These are phyloP conservation scores for Manihot esculenta DNA, from an alignment of 441 rosid species.

Conservation along the genomic window DNA sequence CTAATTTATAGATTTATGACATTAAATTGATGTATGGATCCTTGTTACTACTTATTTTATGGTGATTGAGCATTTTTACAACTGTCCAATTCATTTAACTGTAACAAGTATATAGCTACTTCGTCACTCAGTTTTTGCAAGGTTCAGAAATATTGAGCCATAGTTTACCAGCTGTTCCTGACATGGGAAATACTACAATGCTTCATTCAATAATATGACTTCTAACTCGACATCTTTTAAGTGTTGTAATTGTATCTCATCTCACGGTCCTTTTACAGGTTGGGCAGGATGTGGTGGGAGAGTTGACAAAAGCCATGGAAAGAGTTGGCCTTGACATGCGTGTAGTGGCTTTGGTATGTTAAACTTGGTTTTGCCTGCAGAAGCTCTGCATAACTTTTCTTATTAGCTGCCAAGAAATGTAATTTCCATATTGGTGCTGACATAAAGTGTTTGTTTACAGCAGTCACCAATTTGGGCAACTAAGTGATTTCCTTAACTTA, in stretches of 20 bases:
- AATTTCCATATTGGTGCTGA: slow-evolving; percentile 1
- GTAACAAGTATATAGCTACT: not conserved
- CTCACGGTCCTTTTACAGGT: slow-evolving; percentile 46
- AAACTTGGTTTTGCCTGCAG: slow-evolving; percentile 3
- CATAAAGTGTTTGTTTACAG: slow-evolving; percentile 1
- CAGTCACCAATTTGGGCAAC: not conserved
- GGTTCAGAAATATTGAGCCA: not conserved
- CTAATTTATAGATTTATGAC: not conserved
- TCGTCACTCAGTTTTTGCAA: not conserved
- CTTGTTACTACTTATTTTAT: too few relatives aligned
- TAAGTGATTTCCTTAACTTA: slow-evolving; percentile 14
- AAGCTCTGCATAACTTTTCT: slow-evolving; percentile 3
- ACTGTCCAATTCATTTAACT: too few relatives aligned
- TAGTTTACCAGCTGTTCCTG: not conserved
- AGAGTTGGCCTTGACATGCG: slow-evolving; percentile 89
- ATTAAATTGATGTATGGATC: not conserved
- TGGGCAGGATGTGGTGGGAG: slow-evolving; percentile 88
- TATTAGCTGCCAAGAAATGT: slow-evolving; percentile 7
- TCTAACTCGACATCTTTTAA: slow-evolving; percentile 1
- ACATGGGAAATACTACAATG: slow-evolving; percentile 3
- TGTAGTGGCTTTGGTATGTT: slow-evolving; percentile 80
- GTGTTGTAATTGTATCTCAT: slow-evolving; percentile 8
- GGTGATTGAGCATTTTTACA: too few relatives aligned
- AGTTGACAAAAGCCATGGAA: slow-evolving; percentile 78
- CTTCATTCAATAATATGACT: not conserved